Conservation (phyloP, 768 basidiomycete genomes). For the Boletus pseudopeckii region DNA sequence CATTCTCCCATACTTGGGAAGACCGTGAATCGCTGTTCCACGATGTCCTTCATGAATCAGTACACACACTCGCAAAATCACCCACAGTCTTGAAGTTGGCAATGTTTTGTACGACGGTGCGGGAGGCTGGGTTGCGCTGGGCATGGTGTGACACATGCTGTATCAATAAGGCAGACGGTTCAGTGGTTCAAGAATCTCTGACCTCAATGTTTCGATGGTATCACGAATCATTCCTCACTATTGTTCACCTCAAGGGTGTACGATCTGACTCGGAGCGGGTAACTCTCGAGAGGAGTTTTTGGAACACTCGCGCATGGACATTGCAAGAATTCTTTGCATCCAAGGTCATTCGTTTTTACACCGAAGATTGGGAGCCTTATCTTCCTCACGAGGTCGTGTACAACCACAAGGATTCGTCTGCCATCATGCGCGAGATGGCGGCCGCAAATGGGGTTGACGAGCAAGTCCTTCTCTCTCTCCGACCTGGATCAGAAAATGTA, state of each 20-base stretch:
- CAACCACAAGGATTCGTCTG: not conserved
- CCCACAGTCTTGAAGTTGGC: not conserved
- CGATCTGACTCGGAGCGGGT: not conserved
- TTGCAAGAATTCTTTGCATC: too few species aligned
- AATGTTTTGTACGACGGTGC: not conserved
- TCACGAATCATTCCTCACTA: too few species aligned
- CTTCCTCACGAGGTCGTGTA: not conserved
- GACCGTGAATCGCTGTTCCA: not conserved
- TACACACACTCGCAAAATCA: not conserved
- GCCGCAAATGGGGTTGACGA: not conserved
- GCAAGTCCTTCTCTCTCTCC: not conserved
- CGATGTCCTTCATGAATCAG: not conserved
- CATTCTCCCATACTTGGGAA: constrained; percentile 7
- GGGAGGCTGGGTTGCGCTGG: not conserved
- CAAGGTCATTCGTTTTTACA: too few species aligned
- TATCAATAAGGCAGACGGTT: not conserved
- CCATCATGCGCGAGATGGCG: not conserved
- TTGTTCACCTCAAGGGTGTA: too few species aligned
- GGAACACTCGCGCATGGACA: not conserved
- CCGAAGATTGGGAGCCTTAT: not conserved
- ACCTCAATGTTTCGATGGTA: too few species aligned
- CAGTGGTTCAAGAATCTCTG: not conserved
- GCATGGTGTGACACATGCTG: not conserved
- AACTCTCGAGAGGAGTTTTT: not conserved
- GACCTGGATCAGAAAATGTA: not conserved